Base-by-base conservation (phyloP, 202 grass and related monocot genomes). In the Dendrocalamus latiflorus region DNA sequence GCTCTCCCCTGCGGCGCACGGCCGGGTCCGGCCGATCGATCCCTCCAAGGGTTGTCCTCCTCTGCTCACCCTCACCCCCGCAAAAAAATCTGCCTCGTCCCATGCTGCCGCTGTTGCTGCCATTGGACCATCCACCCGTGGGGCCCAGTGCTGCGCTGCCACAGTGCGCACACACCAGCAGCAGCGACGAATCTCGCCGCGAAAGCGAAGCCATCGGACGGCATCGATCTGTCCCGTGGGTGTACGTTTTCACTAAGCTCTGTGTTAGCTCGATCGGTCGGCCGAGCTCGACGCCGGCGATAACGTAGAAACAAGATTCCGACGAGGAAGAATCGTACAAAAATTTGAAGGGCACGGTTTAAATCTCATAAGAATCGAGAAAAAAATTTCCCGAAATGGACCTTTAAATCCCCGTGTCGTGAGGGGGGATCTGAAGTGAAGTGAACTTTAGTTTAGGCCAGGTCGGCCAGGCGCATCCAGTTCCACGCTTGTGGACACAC, bases 191-290 rank as follows among this genome's bases (percentile, higher is more conserved):
- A 77, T 64, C 75, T 50, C 75, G 16, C 59, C 1, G 75, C 75
- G 38, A 16, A 15, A 3, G 48, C 43, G 36, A 43, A 1, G 73
- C 30, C 72, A 9, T 38, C 21, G 83, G 67, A 41, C 75, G 44
- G 44, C 74, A 60, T 24, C 74, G 55, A 22, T 64, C 65, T 72
- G 75, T 79, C 70, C 77, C 70, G 56, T 13, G 78, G 30, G 41
- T 53, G 42, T 41, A 77, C 72, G 76, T 53, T 75, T 22, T 5
- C n/a, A 15, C 28, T 20, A 14, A 20, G 17, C n/a, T n/a, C n/a
- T 51, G 37, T 39, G 2, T 2, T 38, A 22, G 21, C 43, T 47
- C 34, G 36, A 21, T 20, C 70, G 16, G 59, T n/a, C n/a, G n/a
- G n/a, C n/a, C n/a, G n/a, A n/a, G n/a, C n/a, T n/a, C n/a, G n/a